Conservation (phyloP, 208 protist species). For the Leishmania tarentolae region DNA sequence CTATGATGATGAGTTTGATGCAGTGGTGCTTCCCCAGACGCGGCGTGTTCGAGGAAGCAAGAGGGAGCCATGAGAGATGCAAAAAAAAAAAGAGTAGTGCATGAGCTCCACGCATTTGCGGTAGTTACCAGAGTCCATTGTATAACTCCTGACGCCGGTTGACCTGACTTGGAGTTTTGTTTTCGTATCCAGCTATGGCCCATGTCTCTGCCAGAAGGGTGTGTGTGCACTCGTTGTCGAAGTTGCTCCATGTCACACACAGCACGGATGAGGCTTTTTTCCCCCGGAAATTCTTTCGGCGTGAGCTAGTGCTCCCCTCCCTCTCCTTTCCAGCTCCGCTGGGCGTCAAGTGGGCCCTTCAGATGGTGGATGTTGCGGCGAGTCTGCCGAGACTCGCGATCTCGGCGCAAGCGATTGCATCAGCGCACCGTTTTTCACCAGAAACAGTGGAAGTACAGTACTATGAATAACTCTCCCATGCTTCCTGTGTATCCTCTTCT, state of each 20-base stretch:
- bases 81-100: background rate
- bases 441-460: background rate
- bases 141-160: background rate
- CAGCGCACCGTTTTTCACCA: background rate
- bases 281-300: background rate
- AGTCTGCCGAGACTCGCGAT: background rate
- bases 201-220: no score
- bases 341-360: background rate
- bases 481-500: background rate
- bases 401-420: background rate
- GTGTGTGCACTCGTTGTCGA: background rate
- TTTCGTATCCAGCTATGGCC: background rate
- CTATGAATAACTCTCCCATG: background rate
- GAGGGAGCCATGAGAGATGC: background rate
- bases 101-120: background rate
- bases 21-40: constrained; percentile 40
- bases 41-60: background rate
- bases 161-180: background rate
- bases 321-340: no score
- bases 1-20: constrained; percentile 73
- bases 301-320: background rate
- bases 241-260: background rate
- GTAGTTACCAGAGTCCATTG: background rate
- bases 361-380: background rate
- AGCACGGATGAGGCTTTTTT: background rate